A percentile compares a stretch with the other conserved stretches of the same genome.
These are phyloP conservation scores for Myxozyma monticola DNA, from an alignment of 805 yeast genomes.

Conservation along the genomic window DNA sequence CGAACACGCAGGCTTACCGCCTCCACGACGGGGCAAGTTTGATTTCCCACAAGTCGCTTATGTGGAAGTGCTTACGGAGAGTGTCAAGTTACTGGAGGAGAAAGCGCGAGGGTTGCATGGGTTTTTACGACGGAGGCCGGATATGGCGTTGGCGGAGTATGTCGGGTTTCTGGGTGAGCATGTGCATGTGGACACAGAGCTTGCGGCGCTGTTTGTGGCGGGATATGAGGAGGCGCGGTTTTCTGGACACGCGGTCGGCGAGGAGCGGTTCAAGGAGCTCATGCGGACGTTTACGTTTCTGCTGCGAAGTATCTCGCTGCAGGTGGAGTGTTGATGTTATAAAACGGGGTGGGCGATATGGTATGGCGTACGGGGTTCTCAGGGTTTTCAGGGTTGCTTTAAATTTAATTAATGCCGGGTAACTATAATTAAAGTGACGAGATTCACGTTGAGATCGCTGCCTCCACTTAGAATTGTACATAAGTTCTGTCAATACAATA, in stretches of 20 bases:
- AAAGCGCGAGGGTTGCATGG: constrained; percentile 30
- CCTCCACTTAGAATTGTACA: too few species aligned
- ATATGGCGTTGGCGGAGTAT: constrained; percentile 55
- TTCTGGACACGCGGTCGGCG: constrained; percentile 60
- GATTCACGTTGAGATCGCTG: too few species aligned
- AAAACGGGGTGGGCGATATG: too few species aligned
- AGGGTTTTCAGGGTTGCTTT: too few species aligned
- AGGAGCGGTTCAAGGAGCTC: constrained; percentile 60
- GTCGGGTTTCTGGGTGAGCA: constrained; percentile 47
- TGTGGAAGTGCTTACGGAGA: constrained; percentile 33
- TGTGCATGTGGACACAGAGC: constrained; percentile 30
- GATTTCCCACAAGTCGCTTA: constrained; percentile 37
- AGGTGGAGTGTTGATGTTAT: constrained; percentile 1
- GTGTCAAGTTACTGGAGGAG: constrained; percentile 34
- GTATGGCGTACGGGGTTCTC: too few species aligned
- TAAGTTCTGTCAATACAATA: too few species aligned
- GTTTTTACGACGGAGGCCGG: constrained; percentile 43
- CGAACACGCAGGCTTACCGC: constrained; percentile 55
- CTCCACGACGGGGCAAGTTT: constrained; percentile 40
- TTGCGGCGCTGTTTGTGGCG: constrained; percentile 43
- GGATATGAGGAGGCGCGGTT: constrained; percentile 69
- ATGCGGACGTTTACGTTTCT: constrained; percentile 41
- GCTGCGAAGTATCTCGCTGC: constrained; percentile 16
- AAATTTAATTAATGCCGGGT: too few species aligned
- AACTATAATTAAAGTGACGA: too few species aligned